Percentiles rank a stretch among this genome's conserved stretches.
These are phyloP conservation scores for Plasmodium knowlesi DNA, from an alignment of 169 alveolate genomes.

Conservation along the genomic window DNA sequence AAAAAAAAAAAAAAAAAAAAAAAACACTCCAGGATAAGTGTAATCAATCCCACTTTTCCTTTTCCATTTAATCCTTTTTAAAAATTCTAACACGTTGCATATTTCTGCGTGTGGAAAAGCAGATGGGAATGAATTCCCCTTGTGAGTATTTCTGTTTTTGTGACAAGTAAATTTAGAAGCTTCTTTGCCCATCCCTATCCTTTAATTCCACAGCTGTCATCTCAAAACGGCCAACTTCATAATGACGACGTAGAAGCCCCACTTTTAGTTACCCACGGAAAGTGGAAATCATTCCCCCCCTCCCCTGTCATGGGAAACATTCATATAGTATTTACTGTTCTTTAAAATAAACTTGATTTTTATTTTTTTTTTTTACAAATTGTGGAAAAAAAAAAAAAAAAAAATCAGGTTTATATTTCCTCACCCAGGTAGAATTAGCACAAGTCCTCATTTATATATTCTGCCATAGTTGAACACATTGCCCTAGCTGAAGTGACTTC, in stretches of 20 bases:
- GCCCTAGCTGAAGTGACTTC: too few relatives aligned
- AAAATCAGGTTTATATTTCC: background rate
- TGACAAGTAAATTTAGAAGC: background rate
- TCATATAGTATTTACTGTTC: background rate
- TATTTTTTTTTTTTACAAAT: background rate
- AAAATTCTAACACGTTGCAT: background rate
- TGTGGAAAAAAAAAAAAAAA: background rate
- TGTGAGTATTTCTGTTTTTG: background rate
- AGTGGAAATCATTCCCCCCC: background rate
- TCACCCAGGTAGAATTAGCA: background rate
- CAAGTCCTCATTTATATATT: background rate
- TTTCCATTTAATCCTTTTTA: background rate
- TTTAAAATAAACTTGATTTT: background rate
- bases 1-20: background rate
- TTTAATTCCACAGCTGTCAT: background rate
- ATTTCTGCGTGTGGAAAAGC: background rate
- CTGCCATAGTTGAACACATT: background rate
- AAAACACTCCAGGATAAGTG: background rate
- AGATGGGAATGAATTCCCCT: background rate
- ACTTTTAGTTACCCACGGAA: background rate
- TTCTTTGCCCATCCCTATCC: background rate
- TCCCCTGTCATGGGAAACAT: background rate
- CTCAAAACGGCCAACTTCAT: background rate
- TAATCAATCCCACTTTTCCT: background rate
- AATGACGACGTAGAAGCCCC: background rate